These are phyloP conservation scores for Striga hermonthica DNA, from an alignment of 305 asterid genomes.

Conservation along the genomic window DNA sequence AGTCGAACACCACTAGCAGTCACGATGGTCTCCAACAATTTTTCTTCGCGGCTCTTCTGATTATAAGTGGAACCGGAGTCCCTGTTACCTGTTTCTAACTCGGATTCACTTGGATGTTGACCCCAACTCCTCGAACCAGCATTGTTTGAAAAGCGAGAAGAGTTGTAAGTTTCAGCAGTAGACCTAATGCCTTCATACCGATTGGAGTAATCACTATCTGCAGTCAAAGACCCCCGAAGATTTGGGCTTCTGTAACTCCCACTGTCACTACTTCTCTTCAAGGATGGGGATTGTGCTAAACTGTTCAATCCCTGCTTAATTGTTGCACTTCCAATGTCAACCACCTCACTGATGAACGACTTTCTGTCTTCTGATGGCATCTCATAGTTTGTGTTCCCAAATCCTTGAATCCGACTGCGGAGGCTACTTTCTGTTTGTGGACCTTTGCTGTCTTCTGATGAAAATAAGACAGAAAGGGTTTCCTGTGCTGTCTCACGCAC, in stretches of 20 bases:
- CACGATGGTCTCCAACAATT: conserved; percentile 78
- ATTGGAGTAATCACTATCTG: conserved; percentile 55
- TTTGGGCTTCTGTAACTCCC: conserved; percentile 86
- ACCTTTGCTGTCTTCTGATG: conserved; percentile 72
- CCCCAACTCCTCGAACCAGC: conserved; percentile 71
- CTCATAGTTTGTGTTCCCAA: conserved; percentile 77
- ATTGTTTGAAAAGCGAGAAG: conserved; percentile 53
- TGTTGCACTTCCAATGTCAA: conserved; percentile 89
- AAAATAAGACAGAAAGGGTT: conserved; percentile 76
- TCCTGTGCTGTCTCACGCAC: conserved; percentile 99
- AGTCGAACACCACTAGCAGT: conserved; percentile 93
- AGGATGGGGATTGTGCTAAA: conserved; percentile 72
- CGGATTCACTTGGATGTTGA: conserved; percentile 53
- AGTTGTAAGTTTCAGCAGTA: conserved; percentile 43
- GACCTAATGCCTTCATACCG: conserved; percentile 55
- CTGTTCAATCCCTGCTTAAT: conserved; percentile 81
- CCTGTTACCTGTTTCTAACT: conserved; percentile 49
- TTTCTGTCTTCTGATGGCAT: conserved; percentile 72
- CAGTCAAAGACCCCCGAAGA: conserved; percentile 81
- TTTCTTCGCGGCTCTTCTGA: conserved; percentile 81
- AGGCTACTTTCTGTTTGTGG: conserved; percentile 64
- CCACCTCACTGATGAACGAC: conserved; percentile 90
- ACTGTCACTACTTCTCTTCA: conserved; percentile 57
- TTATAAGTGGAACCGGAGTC: conserved; percentile 44
- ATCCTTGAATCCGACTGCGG: conserved; percentile 89